Percentiles rank a stretch among this genome's conserved stretches.
Evolutionary conservation across 352 stramenopile genomes (phyloP).

Genomic region (Thraustochytrium sp.): DNA sequence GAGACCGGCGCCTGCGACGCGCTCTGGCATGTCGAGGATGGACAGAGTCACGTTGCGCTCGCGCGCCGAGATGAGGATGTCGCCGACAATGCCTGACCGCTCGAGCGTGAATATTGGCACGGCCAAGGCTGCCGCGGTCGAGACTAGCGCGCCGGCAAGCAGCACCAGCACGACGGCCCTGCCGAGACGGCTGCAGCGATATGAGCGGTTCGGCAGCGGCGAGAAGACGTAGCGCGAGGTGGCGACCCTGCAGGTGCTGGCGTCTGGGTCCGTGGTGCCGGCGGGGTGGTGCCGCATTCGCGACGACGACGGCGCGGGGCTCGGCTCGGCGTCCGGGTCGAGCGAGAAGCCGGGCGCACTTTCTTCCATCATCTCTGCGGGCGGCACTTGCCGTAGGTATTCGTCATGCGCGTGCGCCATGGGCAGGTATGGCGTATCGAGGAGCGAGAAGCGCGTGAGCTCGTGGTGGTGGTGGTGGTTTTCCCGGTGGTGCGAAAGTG

Average conservation of each 20-base stretch:
- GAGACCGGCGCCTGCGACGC: not conserved
- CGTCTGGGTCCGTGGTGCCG: not conserved
- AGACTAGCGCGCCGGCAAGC: not conserved
- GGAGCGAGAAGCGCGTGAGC: too few species aligned
- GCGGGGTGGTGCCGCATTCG: not conserved
- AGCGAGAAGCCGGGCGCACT: not conserved
- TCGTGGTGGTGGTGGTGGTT: too few species aligned
- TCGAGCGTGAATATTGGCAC: not conserved
- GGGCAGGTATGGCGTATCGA: too few species aligned
- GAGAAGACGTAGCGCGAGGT: constrained; percentile 1
- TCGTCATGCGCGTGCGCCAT: not conserved
- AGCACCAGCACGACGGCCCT: not conserved
- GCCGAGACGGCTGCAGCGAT: not conserved
- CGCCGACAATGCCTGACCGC: not conserved
- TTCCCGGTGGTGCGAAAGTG: too few species aligned
- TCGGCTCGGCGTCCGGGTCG: not conserved
- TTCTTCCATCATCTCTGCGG: not conserved
- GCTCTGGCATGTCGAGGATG: not conserved
- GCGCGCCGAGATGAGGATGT: not conserved
- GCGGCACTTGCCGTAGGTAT: not conserved
- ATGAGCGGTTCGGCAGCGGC: not conserved
- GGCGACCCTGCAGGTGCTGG: too few species aligned
- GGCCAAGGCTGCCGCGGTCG: not conserved
- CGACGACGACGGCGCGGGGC: too few species aligned
- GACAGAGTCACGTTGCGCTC: not conserved